Base-by-base conservation (phyloP, 805 yeast genomes). In the Pichia deserticola region DNA sequence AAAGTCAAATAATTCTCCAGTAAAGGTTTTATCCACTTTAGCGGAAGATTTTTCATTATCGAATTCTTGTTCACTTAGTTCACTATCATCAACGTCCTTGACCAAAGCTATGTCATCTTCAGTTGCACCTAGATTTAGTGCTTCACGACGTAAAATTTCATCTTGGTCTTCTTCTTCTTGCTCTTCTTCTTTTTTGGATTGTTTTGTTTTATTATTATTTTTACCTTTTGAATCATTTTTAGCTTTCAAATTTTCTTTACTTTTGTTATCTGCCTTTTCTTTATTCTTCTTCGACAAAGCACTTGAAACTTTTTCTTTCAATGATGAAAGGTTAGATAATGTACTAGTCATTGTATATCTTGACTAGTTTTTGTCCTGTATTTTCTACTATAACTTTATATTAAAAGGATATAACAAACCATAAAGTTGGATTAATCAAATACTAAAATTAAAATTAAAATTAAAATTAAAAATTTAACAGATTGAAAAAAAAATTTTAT, bases 111-210 rank as follows among this genome's bases (percentile, higher is more conserved):
- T 62, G 64, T 89, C 97, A 27, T 82, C 90, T 57, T 86, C 93
- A 13, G 88, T 76, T 25, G 97, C 98, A 35, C 97, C 97, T 32
- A 90, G 68, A 27, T 82, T 82, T 12, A 82, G 63, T 3, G 95
- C 95, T 68, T 85, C 95, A 52, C 81, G 78, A 57, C 85, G 81
- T 44, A 87, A 38, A 12, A 38, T 25, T 7, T 45, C 49, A 10
- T 41, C 30, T 20, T 45, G 32, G 3, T n/a, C 50, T 54, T 55
- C 33, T 53, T 53, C 41, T 12, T 35, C 36, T n/a, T n/a, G n/a
- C n/a, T n/a, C n/a, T n/a, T n/a, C n/a, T n/a, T n/a, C 15, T 20
- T 30, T 27, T 20, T 10, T 49, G 11, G 51, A 56, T 50, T 47
- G 42, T 10, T 41, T 45, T 40, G 15, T 40, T 7, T 32, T 44